Conservation (phyloP, 495 filamentous ascomycete species). For the Penicillium canescens region DNA sequence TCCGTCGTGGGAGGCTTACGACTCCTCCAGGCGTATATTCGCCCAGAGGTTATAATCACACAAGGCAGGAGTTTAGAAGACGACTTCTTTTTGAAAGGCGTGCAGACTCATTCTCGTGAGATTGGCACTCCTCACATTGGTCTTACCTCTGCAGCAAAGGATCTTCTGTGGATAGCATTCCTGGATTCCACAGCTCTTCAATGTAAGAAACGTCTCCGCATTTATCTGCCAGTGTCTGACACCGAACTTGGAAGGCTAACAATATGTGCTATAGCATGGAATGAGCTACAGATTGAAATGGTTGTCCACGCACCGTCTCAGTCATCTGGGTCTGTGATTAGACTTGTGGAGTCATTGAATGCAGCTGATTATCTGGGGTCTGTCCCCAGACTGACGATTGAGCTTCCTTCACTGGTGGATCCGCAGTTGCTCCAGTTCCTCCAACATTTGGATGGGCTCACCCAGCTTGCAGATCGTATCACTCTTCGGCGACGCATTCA, state of each 20-base stretch:
- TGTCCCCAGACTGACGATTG: constrained; percentile 72
- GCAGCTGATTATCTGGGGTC: constrained; percentile 71
- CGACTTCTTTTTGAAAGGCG: constrained; percentile 52
- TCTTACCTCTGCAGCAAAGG: constrained; percentile 61
- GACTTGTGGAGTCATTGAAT: constrained; percentile 70
- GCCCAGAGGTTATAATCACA: constrained; percentile 52
- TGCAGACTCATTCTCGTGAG: constrained; percentile 45
- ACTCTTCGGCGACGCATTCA: constrained; percentile 72
- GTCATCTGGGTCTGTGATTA: constrained; percentile 68
- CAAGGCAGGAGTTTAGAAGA: constrained; percentile 47
- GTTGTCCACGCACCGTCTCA: constrained; percentile 69
- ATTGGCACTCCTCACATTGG: constrained; percentile 59
- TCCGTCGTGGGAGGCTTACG: constrained; percentile 42
- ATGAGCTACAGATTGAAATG: constrained; percentile 71
- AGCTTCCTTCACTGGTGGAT: constrained; percentile 70
- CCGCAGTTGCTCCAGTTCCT: constrained; percentile 59
- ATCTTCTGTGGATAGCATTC: constrained; percentile 72
- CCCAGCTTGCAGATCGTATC: constrained; percentile 46
- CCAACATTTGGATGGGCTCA: constrained; percentile 64
- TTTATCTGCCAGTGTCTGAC: not conserved
- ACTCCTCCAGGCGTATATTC: constrained; percentile 47
- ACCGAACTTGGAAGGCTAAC: constrained; percentile 8
- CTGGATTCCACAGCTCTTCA: constrained; percentile 70
- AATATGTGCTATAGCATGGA: constrained; percentile 60
- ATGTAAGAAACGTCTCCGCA: constrained; percentile 43